Percentiles rank a stretch among this genome's conserved stretches.
phyloP scores from a whole-genome alignment of 176 grass and related monocot genomes.

The Echinochloa phyllopogon region DNA sequence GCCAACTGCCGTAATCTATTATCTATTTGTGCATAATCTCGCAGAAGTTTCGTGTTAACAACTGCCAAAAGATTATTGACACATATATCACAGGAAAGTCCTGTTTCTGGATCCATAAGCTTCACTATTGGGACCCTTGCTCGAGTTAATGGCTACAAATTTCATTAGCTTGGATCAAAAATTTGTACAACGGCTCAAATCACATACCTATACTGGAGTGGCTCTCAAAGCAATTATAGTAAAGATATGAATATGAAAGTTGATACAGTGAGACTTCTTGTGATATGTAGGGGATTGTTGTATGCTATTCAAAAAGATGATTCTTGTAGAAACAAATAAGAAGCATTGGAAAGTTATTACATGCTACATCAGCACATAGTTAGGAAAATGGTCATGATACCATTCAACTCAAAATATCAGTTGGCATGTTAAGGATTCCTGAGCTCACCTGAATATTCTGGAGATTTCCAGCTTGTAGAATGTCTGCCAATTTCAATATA shows the following conservation, averaged over 20 bases:
- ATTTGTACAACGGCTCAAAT: constrained; percentile 39
- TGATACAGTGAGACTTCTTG: not conserved
- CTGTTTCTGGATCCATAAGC: constrained; percentile 93
- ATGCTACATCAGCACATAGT: constrained; percentile 7
- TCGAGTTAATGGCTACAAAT: constrained; percentile 81
- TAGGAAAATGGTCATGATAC: constrained; percentile 21
- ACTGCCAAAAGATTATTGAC: constrained; percentile 97
- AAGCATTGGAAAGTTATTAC: constrained; percentile 24
- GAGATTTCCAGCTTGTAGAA: constrained; percentile 79
- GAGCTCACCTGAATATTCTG: constrained; percentile 86
- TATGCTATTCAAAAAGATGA: constrained; percentile 25
- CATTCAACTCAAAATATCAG: constrained; percentile 33
- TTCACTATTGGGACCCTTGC: constrained; percentile 99
- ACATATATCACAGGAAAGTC: constrained; percentile 96
- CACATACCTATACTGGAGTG: not conserved
- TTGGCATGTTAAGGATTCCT: constrained; percentile 13
- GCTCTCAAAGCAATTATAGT: constrained; percentile 1
- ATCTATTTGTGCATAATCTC: constrained; percentile 93
- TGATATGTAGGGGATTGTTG: not conserved
- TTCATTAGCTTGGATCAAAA: constrained; percentile 41
- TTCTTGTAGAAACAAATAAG: not conserved
- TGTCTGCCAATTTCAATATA: constrained; percentile 83
- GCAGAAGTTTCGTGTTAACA: constrained; percentile 97
- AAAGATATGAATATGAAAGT: constrained; percentile 11
- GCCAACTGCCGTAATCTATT: constrained; percentile 78